These are phyloP conservation scores for Halophytophthora batemanensis DNA, from an alignment of 352 stramenopile genomes.

Conservation along the genomic window DNA sequence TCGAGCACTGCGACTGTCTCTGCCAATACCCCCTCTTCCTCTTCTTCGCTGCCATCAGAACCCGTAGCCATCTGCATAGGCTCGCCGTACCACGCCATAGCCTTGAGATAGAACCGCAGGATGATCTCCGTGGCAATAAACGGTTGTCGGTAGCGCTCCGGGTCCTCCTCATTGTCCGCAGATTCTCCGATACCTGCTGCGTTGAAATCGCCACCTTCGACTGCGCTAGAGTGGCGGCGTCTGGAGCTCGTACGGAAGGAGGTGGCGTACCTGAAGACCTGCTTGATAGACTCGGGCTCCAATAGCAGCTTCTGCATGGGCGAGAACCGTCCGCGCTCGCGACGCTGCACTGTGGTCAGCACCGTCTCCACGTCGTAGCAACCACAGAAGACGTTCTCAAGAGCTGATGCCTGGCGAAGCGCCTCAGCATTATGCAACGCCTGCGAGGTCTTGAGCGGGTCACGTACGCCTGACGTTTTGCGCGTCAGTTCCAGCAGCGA, in stretches of 20 bases:
- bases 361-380: constrained; percentile 78
- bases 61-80: constrained; percentile 23
- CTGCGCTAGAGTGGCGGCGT: constrained; percentile 1
- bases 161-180: constrained; percentile 3
- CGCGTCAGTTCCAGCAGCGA: constrained; percentile 32
- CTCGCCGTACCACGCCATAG: constrained; percentile 61
- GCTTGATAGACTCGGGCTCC: constrained; percentile 48
- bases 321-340: constrained; percentile 54
- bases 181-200: constrained; percentile 28
- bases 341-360: constrained; percentile 50
- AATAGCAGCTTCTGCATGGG: constrained; percentile 69
- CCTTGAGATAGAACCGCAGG: constrained; percentile 69
- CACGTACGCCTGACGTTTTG: constrained; percentile 36
- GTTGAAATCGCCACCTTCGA: background rate
- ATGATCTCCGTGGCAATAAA: constrained; percentile 76
- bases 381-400: constrained; percentile 76
- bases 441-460: constrained; percentile 61
- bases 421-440: constrained; percentile 73
- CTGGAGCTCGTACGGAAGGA: constrained; percentile 15
- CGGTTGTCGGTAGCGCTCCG: constrained; percentile 51
- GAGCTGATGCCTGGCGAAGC: constrained; percentile 47
- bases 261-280: constrained; percentile 66
- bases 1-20: background rate
- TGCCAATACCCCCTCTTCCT: constrained; percentile 4
- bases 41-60: constrained; percentile 1